Conservation (phyloP, 2,329 filamentous ascomycete genomes). For the Penicillium sp. region DNA sequence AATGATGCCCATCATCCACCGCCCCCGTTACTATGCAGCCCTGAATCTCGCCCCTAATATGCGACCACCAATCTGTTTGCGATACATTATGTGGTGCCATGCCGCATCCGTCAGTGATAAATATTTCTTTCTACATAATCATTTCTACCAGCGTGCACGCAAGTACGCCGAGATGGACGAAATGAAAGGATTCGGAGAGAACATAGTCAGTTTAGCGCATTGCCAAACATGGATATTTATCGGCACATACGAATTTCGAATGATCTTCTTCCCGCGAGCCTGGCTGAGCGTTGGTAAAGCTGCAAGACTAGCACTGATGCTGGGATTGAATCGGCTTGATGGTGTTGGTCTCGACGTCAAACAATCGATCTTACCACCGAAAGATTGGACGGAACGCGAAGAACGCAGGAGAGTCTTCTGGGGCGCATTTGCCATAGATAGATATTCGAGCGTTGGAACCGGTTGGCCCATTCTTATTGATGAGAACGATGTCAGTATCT, state of each 20-base stretch:
- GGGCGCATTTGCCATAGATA: constrained; percentile 86
- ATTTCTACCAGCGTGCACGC: constrained; percentile 84
- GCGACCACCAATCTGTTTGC: constrained; percentile 79
- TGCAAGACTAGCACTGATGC: constrained; percentile 82
- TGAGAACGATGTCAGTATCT: constrained; percentile 68
- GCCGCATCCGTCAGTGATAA: constrained; percentile 84
- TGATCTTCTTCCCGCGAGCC: constrained; percentile 94
- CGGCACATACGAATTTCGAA: constrained; percentile 86
- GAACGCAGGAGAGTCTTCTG: constrained; percentile 91
- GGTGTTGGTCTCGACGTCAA: constrained; percentile 83
- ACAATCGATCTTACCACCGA: constrained; percentile 78
- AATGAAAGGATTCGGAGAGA: constrained; percentile 87
- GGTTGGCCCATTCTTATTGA: constrained; percentile 96
- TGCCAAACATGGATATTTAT: constrained; percentile 81
- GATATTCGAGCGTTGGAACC: constrained; percentile 92
- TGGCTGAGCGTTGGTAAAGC: constrained; percentile 89
- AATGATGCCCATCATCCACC: constrained; percentile 84
- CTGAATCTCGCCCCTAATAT: constrained; percentile 86
- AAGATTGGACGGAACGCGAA: constrained; percentile 91
- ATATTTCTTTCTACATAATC: constrained; percentile 72
- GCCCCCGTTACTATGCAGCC: constrained; percentile 78
- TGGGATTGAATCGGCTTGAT: constrained; percentile 84
- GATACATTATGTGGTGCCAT: constrained; percentile 95
- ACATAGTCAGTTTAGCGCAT: constrained; percentile 80
- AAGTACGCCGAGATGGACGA: constrained; percentile 90